Evolutionary conservation across 2,329 filamentous ascomycete species (phyloP).

Genomic region (Tolypocladium inflatum): DNA sequence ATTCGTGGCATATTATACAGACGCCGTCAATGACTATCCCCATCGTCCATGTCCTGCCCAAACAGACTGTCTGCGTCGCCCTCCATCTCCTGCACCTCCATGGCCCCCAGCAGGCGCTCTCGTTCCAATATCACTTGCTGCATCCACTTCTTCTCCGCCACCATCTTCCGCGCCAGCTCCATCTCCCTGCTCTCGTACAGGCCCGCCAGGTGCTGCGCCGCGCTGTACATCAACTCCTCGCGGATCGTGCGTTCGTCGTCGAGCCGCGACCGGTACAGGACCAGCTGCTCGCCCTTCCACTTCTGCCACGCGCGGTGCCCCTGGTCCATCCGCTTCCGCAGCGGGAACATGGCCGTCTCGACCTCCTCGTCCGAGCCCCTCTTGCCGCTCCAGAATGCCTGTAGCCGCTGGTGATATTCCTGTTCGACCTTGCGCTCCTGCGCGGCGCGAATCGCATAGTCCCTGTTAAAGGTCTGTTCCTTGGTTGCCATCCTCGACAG

Average conservation of each 20-base stretch:
- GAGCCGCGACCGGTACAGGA: slow-evolving; percentile 21
- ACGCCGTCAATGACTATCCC: not conserved
- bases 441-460: slow-evolving; percentile 29
- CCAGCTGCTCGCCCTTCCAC: slow-evolving; percentile 30
- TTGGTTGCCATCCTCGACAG: slow-evolving; percentile 19
- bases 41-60: slow-evolving; percentile 8
- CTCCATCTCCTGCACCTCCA: slow-evolving; percentile 34
- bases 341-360: slow-evolving; percentile 20
- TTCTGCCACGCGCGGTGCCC: slow-evolving; percentile 29
- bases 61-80: slow-evolving; percentile 25
- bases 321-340: slow-evolving; percentile 31
- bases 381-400: slow-evolving; percentile 27
- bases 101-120: slow-evolving; percentile 27
- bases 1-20: not conserved
- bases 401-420: slow-evolving; percentile 29
- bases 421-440: slow-evolving; percentile 34
- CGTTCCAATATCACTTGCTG: slow-evolving; percentile 34
- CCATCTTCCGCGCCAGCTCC: slow-evolving; percentile 22
- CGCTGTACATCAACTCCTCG: slow-evolving; percentile 33
- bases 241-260: slow-evolving; percentile 29
- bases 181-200: slow-evolving; percentile 16
- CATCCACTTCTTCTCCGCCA: slow-evolving; percentile 39
- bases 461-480: slow-evolving; percentile 24
- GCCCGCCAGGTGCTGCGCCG: slow-evolving; percentile 20
- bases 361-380: slow-evolving; percentile 20